Evolutionary conservation across 139 green algal genomes (phyloP).

Genomic region (Chlamydomonas sp.): DNA sequence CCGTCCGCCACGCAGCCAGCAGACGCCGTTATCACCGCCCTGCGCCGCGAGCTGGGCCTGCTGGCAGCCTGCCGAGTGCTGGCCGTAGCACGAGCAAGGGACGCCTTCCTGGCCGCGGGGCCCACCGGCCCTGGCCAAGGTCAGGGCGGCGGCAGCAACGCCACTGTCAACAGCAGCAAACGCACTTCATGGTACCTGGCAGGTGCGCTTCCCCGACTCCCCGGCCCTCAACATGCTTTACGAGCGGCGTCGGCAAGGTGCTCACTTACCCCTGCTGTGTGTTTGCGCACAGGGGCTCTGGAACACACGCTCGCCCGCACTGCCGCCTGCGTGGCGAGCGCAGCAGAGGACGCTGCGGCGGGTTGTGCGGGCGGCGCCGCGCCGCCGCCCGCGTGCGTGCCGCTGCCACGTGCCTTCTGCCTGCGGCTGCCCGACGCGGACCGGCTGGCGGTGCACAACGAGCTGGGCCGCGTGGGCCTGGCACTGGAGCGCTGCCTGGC

Average conservation of each 20-base stretch:
- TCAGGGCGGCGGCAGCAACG: no score
- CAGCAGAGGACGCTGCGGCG: neutral
- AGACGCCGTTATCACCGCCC: neutral
- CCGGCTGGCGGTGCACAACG: conserved; percentile 41
- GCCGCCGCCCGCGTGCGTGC: neutral
- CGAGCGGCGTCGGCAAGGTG: no score
- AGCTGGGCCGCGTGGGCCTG: conserved; percentile 16
- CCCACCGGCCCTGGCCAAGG: no score
- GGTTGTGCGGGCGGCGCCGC: neutral
- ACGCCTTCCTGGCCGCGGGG: conserved; percentile 2
- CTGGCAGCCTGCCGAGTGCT: neutral
- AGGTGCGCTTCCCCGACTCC: neutral
- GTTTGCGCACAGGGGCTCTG: neutral
- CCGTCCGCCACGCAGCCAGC: conserved; percentile 13
- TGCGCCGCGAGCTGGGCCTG: conserved; percentile 29
- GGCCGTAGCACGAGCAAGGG: conserved; percentile 22
- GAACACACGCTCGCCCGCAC: conserved; percentile 13
- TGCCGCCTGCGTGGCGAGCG: neutral
- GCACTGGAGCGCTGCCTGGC: conserved; percentile 20
- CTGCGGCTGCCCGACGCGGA: conserved; percentile 42
- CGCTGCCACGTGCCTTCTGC: neutral
- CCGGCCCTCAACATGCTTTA: neutral
- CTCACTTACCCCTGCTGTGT: no score
- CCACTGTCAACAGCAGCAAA: neutral
- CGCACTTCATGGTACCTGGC: conserved; percentile 20